Evolutionary conservation across 2,329 filamentous ascomycete genomes (phyloP), one percentile per base, ranked within the genome.

Genomic region (Lasiodiplodia theobromae): DNA sequence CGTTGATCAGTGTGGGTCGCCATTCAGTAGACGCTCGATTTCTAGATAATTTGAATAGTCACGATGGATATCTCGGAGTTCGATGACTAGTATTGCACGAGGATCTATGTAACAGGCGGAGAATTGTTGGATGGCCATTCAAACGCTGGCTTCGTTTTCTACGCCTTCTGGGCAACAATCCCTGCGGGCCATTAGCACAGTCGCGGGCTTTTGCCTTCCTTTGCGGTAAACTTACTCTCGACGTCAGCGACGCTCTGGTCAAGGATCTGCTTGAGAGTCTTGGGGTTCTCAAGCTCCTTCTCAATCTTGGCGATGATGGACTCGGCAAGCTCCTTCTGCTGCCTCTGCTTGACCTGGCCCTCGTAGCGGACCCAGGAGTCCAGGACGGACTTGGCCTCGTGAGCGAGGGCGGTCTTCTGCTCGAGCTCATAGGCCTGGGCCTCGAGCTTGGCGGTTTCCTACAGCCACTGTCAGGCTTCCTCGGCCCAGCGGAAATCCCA

Each of bases 351-450:
- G 80, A 99, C 94, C 87, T 98, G 96, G 77, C 92, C 86, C 87
- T 99, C 96, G 84, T 99, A 99, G 81, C 96, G 92, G 73, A 98
- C 94, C 96, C 96, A 99, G 69, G 94, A 97, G 82, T 99, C 96
- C 73, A 99, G 90, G 70, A 98, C 96, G 71, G 88, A 79, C 91
- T 97, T 99, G 79, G 95, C 95, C 88, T 99, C 96, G 72, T 89
- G 86, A 69, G 94, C 94, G 74, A 99, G 87, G 76, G 94, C 92
- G 71, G 95, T 97, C 86, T 91, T 91, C 86, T 99, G 96, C 89
- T 98, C 94, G 75, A 98, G 90, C 88, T 98, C 94, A 85, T 91
- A 99, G 73, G 94, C 94, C 89, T 98, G 84, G 75, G 95, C 91
- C 89, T 99, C 96, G 75, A 98, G 92, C 85, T 92, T 86, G 79